phyloP scores from a whole-genome alignment of 2,329 filamentous ascomycete genomes.

The Colletotrichum euphorbiae region DNA sequence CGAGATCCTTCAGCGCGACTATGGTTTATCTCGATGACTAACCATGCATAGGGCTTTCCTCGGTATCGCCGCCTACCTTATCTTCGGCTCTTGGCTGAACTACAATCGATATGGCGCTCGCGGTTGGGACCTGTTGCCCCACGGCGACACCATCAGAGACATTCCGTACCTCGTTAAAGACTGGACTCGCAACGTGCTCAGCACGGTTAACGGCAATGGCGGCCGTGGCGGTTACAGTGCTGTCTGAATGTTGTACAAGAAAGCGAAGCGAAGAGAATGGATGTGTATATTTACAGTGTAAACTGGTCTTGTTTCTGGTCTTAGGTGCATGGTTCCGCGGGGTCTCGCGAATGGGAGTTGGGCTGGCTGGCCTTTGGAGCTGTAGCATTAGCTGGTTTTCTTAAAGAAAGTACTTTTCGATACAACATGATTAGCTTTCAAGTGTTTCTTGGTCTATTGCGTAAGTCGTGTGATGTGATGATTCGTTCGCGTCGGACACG shows the following conservation, averaged over 20 bases:
- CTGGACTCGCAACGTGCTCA: slow-evolving; percentile 82
- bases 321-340: slow-evolving; percentile 26
- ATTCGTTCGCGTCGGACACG: too few relatives aligned
- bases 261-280: neutral
- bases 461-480: too few relatives aligned
- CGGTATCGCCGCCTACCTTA: slow-evolving; percentile 86
- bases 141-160: slow-evolving; percentile 92
- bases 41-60: slow-evolving; percentile 77
- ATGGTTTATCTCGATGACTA: slow-evolving; percentile 21
- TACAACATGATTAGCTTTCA: neutral
- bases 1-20: slow-evolving; percentile 26
- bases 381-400: slow-evolving; percentile 32
- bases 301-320: slow-evolving; percentile 17
- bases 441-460: too few relatives aligned
- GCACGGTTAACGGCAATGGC: slow-evolving; percentile 85
- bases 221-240: slow-evolving; percentile 94
- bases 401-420: slow-evolving; percentile 18
- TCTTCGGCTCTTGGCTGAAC: slow-evolving; percentile 98
- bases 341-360: slow-evolving; percentile 5
- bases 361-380: slow-evolving; percentile 28
- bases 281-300: slow-evolving; percentile 34
- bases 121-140: slow-evolving; percentile 94
- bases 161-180: slow-evolving; percentile 93
- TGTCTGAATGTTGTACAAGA: slow-evolving; percentile 68
- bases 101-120: slow-evolving; percentile 96